Conservation (phyloP, 805 yeast genomes). For the Metschnikowia proteae region DNA sequence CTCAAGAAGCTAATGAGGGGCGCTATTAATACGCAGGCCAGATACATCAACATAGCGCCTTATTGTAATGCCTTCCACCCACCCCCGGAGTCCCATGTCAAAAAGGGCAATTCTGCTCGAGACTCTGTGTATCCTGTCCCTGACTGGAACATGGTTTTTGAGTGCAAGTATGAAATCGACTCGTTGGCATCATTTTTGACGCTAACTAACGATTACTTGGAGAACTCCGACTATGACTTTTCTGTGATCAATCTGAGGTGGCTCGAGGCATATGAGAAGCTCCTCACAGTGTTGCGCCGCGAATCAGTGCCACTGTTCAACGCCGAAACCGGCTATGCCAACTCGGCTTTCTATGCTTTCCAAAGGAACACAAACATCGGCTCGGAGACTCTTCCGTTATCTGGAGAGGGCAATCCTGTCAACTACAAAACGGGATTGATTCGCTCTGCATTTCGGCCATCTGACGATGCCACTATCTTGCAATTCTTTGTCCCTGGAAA, state of each 20-base stretch:
- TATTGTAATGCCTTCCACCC: slow-evolving; percentile 94
- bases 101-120: slow-evolving; percentile 46
- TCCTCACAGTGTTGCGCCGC: slow-evolving; percentile 51
- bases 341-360: slow-evolving; percentile 58
- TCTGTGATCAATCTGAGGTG: slow-evolving; percentile 49
- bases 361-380: slow-evolving; percentile 72
- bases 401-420: slow-evolving; percentile 84
- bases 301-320: slow-evolving; percentile 62
- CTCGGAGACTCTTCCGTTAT: slow-evolving; percentile 73
- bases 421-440: slow-evolving; percentile 64
- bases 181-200: slow-evolving; percentile 80
- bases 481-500: slow-evolving; percentile 86
- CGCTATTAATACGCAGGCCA: slow-evolving; percentile 77
- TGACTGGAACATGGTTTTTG: slow-evolving; percentile 70
- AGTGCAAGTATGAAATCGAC: slow-evolving; percentile 87
- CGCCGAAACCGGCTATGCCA: slow-evolving; percentile 44
- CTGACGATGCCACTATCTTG: slow-evolving; percentile 79
- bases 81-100: slow-evolving; percentile 52
- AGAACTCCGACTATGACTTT: slow-evolving; percentile 45
- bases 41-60: slow-evolving; percentile 58
- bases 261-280: slow-evolving; percentile 52
- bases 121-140: slow-evolving; percentile 71
- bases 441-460: slow-evolving; percentile 83
- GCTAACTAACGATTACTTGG: slow-evolving; percentile 65
- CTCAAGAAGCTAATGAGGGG: slow-evolving; percentile 60